Percentiles rank a stretch among this genome's conserved stretches.
Conservation (phyloP, 805 yeast species). For the Wickerhamiella alocasiicola region DNA sequence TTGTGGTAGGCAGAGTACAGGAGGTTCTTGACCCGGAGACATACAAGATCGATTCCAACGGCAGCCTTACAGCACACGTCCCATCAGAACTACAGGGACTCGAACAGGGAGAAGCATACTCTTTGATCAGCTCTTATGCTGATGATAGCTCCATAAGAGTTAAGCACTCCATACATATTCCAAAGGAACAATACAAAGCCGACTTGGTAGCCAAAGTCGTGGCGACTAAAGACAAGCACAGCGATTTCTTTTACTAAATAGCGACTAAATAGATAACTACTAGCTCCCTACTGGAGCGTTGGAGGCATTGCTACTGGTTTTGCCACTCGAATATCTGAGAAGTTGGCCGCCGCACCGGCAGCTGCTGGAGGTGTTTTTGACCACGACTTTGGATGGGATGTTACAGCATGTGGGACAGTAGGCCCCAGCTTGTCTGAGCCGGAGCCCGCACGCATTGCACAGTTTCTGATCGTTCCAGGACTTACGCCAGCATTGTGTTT, state of each 20-base stretch:
- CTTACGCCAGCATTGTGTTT: slow-evolving; percentile 1
- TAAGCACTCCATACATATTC: slow-evolving; percentile 16
- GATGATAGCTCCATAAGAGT: slow-evolving; percentile 23
- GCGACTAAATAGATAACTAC: not conserved
- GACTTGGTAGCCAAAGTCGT: slow-evolving; percentile 9
- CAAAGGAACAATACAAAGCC: slow-evolving; percentile 16
- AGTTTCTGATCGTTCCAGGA: slow-evolving; percentile 1
- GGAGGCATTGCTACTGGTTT: too few species aligned
- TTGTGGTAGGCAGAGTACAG: slow-evolving; percentile 27
- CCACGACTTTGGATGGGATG: not conserved
- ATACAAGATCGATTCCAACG: slow-evolving; percentile 24
- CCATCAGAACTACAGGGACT: slow-evolving; percentile 17
- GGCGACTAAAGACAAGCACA: slow-evolving; percentile 11
- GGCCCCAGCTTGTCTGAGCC: not conserved
- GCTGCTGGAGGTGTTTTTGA: not conserved
- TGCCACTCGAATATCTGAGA: too few species aligned
- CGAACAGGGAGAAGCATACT: slow-evolving; percentile 25
- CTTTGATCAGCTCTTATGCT: slow-evolving; percentile 27
- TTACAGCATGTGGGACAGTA: not conserved
- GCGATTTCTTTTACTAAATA: not conserved
- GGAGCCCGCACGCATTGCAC: slow-evolving; percentile 9
- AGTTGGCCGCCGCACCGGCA: not conserved
- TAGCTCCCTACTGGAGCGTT: too few species aligned
- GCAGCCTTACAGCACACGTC: slow-evolving; percentile 24
- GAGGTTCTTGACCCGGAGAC: slow-evolving; percentile 20